Evolutionary conservation across 805 yeast species (phyloP).

Genomic region (Blastobotrys parvus): DNA sequence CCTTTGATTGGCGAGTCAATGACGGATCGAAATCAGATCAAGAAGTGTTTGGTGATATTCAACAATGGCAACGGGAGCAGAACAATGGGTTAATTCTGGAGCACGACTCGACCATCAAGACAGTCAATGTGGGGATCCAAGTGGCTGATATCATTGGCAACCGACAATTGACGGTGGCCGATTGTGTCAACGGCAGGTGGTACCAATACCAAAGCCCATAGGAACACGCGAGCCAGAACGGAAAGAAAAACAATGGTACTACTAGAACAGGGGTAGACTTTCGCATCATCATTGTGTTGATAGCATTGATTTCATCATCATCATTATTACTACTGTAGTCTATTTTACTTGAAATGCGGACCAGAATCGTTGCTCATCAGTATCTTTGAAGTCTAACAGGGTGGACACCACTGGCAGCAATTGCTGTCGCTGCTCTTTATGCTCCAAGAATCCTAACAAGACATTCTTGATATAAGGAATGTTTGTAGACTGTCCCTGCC

Average conservation of each 20-base stretch:
- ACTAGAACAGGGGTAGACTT: not conserved
- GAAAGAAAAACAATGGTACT: not conserved
- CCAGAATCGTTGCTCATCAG: constrained; percentile 68
- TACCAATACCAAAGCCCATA: constrained; percentile 17
- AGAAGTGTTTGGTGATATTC: constrained; percentile 49
- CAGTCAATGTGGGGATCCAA: constrained; percentile 62
- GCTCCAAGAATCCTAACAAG: constrained; percentile 83
- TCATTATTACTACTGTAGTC: constrained; percentile 4
- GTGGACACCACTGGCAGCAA: constrained; percentile 80
- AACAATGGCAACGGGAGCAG: constrained; percentile 37
- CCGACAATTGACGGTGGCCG: constrained; percentile 67
- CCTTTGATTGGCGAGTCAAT: constrained; percentile 81
- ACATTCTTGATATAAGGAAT: constrained; percentile 83
- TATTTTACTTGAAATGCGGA: constrained; percentile 31
- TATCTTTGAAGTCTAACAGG: constrained; percentile 55
- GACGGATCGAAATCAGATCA: constrained; percentile 42
- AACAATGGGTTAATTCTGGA: constrained; percentile 66
- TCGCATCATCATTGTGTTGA: not conserved
- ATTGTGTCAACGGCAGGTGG: constrained; percentile 56
- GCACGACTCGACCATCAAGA: constrained; percentile 65
- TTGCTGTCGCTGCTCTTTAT: constrained; percentile 81
- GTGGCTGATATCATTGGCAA: constrained; percentile 47
- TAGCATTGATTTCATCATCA: not conserved
- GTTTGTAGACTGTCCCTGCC: constrained; percentile 29
- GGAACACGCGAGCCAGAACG: constrained; percentile 1